Conservation (phyloP, 2,329 filamentous ascomycete genomes). For the Paraphaeosphaeria sporulosa region DNA sequence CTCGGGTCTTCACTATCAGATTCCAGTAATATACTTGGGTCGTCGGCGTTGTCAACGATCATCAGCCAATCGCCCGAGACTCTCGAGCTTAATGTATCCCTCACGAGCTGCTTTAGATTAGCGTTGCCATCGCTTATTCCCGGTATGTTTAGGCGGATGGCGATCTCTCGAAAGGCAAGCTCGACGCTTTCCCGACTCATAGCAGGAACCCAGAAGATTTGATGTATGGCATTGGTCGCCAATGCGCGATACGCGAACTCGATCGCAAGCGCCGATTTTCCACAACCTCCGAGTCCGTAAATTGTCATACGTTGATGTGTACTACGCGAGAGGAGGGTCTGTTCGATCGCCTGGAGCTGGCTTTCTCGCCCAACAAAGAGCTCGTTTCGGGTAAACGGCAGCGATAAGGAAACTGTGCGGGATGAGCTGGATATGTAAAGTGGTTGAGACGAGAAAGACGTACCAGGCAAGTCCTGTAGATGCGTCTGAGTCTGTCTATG, state of each 20-base stretch:
- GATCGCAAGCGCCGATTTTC: neutral
- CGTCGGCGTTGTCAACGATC: conserved; percentile 3
- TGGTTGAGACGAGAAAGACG: neutral
- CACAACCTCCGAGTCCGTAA: neutral
- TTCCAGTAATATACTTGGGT: neutral
- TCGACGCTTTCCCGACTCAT: conserved; percentile 1
- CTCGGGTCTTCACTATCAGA: neutral
- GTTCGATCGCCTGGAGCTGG: neutral
- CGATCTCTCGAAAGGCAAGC: conserved; percentile 1
- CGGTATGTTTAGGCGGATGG: neutral
- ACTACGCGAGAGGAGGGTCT: neutral
- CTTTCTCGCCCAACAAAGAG: neutral
- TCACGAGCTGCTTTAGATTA: neutral
- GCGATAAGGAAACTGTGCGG: neutral
- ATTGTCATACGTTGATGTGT: neutral
- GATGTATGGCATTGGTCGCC: neutral
- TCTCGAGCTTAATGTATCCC: neutral
- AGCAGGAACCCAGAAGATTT: neutral
- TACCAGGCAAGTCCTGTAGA: neutral
- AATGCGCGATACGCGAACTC: conserved; percentile 1
- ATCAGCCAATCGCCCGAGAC: neutral
- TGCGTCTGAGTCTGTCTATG: neutral
- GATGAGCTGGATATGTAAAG: neutral
- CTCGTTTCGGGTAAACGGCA: neutral
- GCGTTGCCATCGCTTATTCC: neutral